phyloP scores from a whole-genome alignment of 306 rosid species.

The Albizia julibrissin region DNA sequence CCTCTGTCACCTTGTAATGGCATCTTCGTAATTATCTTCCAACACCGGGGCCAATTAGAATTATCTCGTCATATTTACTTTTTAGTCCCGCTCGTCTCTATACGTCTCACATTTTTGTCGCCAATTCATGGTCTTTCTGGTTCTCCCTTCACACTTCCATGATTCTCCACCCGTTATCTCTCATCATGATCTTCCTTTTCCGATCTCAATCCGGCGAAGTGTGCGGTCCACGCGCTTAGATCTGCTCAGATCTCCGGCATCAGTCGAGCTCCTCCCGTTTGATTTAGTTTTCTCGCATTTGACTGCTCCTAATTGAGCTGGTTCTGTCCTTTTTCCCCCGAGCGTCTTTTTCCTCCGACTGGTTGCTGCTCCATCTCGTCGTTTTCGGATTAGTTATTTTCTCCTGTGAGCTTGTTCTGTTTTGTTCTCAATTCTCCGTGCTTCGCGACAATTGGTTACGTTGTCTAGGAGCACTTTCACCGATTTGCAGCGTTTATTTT shows the following conservation, averaged over 20 bases:
- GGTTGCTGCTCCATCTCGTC: neutral
- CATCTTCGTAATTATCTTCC: slow-evolving; percentile 16
- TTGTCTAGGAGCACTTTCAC: neutral
- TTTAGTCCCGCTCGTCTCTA: slow-evolving; percentile 16
- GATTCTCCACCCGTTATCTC: slow-evolving; percentile 18
- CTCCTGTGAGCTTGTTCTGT: neutral
- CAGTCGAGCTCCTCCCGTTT: neutral
- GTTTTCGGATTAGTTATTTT: neutral
- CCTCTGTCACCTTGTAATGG: slow-evolving; percentile 30
- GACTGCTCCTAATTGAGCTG: neutral
- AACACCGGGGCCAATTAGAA: neutral
- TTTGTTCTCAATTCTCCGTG: neutral
- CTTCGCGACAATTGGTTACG: neutral
- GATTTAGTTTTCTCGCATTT: slow-evolving; percentile 8
- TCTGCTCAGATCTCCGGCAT: slow-evolving; percentile 38
- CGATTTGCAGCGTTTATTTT: neutral
- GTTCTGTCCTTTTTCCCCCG: neutral
- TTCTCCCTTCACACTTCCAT: slow-evolving; percentile 28
- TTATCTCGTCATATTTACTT: slow-evolving; percentile 9
- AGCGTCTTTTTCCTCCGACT: slow-evolving; percentile 19
- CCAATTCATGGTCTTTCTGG: neutral
- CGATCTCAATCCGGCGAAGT: slow-evolving; percentile 3
- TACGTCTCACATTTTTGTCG: neutral
- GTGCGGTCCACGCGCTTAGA: slow-evolving; percentile 30
- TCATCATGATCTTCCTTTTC: neutral